Evolutionary conservation across 371 early-diverging fungal genomes (phyloP), one percentile per base, ranked within the genome.

Genomic region (Conidiobolus incongruus): DNA sequence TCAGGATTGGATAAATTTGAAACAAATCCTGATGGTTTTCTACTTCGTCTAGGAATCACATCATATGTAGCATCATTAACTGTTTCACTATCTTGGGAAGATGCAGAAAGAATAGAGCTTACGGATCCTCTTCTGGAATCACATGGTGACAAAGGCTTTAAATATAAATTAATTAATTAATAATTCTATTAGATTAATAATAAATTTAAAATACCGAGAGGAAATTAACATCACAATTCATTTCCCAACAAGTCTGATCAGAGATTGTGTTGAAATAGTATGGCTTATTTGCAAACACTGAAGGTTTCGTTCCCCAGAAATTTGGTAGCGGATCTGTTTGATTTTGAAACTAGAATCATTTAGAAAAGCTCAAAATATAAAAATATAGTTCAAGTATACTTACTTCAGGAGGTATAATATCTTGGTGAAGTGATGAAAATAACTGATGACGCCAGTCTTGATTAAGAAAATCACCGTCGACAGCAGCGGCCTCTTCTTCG

Each of bases 211-310:
- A 17, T 13, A 4, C 17, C 7, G 17, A 24, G 15, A 40, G 19
- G 28, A 43, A 20, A 20, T 7, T 4, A 12, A 23, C 36, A n/a
- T n/a, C n/a, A n/a, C n/a, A n/a, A n/a, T n/a, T n/a, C n/a, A 65
- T 40, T 40, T 60, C 61, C 69, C 77, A 84, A 23, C 65, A 65
- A 8, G 77, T 77, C 41, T 72, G 65, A 38, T 80, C 70, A 11
- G 77, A 75, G 32, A 71, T 59, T 40, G 70, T 61, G 56, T 81
- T 81, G 48, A 65, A 77, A 52, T 65, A 79, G 55, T 77, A 83
- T 10, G 60, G 56, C 40, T 71, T 63, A 8, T 81, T 81, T 42
- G 74, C 62, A 22, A 66, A 49, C 40, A n/a, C n/a, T n/a, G 70
- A 53, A 26, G 50, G 49, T 24, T 70, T 63, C 30, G 62, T 55